phyloP scores from a whole-genome alignment of 306 rosid genomes.

The Medicago ruthenica region DNA sequence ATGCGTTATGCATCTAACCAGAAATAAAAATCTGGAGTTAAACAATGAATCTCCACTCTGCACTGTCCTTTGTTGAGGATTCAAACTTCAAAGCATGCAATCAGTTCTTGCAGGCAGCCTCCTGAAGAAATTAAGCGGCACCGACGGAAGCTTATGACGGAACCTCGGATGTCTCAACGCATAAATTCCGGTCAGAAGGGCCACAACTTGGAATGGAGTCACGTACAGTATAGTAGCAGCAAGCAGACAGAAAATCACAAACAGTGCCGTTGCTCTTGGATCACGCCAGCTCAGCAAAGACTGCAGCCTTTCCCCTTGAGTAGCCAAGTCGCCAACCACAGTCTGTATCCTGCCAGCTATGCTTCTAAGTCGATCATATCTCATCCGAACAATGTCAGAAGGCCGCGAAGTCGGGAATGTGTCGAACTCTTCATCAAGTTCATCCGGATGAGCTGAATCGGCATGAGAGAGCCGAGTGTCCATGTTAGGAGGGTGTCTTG shows the following conservation, averaged over 20 bases:
- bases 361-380: conserved; percentile 92
- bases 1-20: conserved; percentile 17
- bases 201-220: conserved; percentile 95
- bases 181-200: conserved; percentile 78
- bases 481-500: conserved; percentile 99
- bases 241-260: conserved; percentile 86
- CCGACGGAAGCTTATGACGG: conserved; percentile 96
- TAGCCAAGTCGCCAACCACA: conserved; percentile 95
- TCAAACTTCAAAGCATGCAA: conserved; percentile 75
- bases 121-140: conserved; percentile 94
- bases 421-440: conserved; percentile 91
- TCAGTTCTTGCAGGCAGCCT: conserved; percentile 96
- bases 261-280: conserved; percentile 89
- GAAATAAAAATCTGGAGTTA: conserved; percentile 44
- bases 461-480: conserved; percentile 97
- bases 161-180: conserved; percentile 94
- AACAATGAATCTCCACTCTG: conserved; percentile 44
- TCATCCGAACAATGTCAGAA: conserved; percentile 81
- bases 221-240: conserved; percentile 83
- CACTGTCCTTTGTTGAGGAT: conserved; percentile 39
- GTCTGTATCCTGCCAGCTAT: conserved; percentile 96
- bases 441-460: conserved; percentile 86
- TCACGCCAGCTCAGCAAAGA: conserved; percentile 98
- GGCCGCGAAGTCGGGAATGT: conserved; percentile 84
- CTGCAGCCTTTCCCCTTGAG: conserved; percentile 97